Conservation (phyloP, 768 basidiomycete genomes). For the Tylopilus sp. region DNA sequence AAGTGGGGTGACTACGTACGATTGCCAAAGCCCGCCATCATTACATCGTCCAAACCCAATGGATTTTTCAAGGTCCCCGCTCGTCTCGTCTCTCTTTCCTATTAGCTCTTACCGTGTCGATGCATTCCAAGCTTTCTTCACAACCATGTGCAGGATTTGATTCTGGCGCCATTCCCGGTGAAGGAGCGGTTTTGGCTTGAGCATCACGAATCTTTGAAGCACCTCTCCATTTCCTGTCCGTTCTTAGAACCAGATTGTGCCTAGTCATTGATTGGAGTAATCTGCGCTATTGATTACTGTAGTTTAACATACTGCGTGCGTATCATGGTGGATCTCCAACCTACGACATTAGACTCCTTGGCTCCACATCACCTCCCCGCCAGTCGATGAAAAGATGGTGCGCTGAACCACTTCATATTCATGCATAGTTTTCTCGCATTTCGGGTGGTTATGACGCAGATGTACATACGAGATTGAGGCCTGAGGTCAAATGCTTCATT, state of each 20-base stretch:
- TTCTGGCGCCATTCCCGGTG: neutral
- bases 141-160: neutral
- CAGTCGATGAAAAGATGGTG: slow-evolving; percentile 6
- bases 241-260: neutral
- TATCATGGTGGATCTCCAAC: neutral
- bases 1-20: neutral
- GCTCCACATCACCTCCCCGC: too few relatives aligned
- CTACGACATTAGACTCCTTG: too few relatives aligned
- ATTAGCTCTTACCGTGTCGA: neutral
- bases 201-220: neutral
- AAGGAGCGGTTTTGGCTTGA: neutral
- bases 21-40: neutral
- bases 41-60: neutral
- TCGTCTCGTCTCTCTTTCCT: neutral
- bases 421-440: too few relatives aligned
- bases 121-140: neutral
- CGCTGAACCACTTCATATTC: slow-evolving; percentile 22
- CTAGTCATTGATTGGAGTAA: neutral
- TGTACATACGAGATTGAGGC: slow-evolving; percentile 22
- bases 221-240: neutral
- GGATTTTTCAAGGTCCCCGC: neutral
- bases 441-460: slow-evolving; percentile 31
- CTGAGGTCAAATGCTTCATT: too few relatives aligned
- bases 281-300: neutral
- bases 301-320: neutral